Conservation (phyloP, 129 eudicot genomes). For the Flaveria trinervia region DNA sequence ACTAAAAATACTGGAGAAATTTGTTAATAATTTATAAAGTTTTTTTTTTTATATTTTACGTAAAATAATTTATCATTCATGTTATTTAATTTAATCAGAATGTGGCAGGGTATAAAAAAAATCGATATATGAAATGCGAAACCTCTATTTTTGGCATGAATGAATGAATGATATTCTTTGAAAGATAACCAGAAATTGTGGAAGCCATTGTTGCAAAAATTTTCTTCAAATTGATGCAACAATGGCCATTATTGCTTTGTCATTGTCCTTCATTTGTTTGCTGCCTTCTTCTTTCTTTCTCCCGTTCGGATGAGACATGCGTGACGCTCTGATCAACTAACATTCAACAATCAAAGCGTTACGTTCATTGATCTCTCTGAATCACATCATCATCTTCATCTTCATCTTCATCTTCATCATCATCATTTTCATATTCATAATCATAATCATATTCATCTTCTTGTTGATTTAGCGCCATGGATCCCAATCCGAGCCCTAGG, state of each 20-base stretch:
- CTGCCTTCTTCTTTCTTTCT: slow-evolving; percentile 33
- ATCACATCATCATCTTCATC: neutral
- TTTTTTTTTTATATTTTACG: too few species aligned
- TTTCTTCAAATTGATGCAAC: slow-evolving; percentile 32
- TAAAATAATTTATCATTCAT: too few species aligned
- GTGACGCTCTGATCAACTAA: slow-evolving; percentile 31
- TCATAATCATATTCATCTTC: neutral
- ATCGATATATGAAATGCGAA: neutral
- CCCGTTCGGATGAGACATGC: slow-evolving; percentile 42
- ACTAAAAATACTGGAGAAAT: too few species aligned
- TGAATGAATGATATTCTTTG: slow-evolving; percentile 24
- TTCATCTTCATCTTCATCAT: neutral
- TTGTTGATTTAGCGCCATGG: slow-evolving; percentile 17
- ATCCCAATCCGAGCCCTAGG: slow-evolving; percentile 47
- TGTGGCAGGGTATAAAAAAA: neutral
- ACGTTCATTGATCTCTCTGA: slow-evolving; percentile 45
- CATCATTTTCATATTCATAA: neutral
- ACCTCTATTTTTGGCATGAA: slow-evolving; percentile 2
- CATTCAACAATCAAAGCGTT: slow-evolving; percentile 18
- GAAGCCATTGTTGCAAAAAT: slow-evolving; percentile 24
- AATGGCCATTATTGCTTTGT: slow-evolving; percentile 32
- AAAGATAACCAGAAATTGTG: slow-evolving; percentile 25
- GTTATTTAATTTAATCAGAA: neutral
- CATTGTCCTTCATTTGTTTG: slow-evolving; percentile 34
- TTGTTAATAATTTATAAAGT: too few species aligned